Conservation (phyloP, 78 protist species). For the Thecamonas trahens region DNA sequence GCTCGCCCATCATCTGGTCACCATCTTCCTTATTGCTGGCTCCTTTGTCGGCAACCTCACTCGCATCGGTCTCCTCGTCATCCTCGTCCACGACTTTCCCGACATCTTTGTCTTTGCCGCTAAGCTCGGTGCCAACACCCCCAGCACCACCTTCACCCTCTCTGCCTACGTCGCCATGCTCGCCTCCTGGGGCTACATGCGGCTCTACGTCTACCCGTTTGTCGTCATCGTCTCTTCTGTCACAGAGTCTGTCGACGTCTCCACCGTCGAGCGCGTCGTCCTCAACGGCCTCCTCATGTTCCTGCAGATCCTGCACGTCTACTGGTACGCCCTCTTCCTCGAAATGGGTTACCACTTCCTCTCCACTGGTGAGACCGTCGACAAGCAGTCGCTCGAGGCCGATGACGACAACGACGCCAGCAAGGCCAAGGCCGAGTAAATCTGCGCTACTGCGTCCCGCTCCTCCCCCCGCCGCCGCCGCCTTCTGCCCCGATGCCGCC, state of each 20-base stretch:
- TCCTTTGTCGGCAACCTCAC: not conserved
- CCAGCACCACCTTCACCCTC: not conserved
- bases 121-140: not conserved
- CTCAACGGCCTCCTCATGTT: not conserved
- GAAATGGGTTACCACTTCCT: not conserved
- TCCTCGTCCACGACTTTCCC: not conserved
- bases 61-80: not conserved
- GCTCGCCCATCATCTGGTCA: not conserved
- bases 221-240: too few species aligned
- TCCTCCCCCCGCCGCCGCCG: too few species aligned
- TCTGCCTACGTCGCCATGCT: not conserved
- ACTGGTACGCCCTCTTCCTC: not conserved
- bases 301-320: not conserved
- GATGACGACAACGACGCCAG: too few species aligned
- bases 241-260: too few species aligned
- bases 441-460: too few species aligned
- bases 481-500: too few species aligned
- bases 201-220: constrained; percentile 1
- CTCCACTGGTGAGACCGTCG: too few species aligned
- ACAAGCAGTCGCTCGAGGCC: too few species aligned
- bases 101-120: not conserved
- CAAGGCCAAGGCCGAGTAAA: too few species aligned
- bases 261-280: not conserved
- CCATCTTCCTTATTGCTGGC: not conserved
- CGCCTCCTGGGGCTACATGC: not conserved